phyloP scores from a whole-genome alignment of 2,329 filamentous ascomycete genomes.

The Cadophora malorum region DNA sequence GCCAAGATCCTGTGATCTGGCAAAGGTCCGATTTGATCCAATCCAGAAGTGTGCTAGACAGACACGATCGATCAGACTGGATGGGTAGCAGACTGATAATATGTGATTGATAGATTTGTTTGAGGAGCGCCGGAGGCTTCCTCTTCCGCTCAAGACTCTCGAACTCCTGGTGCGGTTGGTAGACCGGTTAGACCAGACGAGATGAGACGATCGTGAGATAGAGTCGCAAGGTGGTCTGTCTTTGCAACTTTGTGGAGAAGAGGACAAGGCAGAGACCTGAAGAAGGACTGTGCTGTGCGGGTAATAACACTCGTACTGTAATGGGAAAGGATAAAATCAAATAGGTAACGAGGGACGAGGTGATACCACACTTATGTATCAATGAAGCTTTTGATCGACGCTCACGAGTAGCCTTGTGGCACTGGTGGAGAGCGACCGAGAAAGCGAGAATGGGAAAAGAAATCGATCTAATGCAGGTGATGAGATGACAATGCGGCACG shows the following conservation, averaged over 20 bases:
- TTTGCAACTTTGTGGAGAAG: slow-evolving; percentile 9
- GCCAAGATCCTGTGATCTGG: slow-evolving; percentile 32
- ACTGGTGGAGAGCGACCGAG: slow-evolving; percentile 10
- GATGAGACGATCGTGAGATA: slow-evolving; percentile 19
- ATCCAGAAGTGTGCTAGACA: slow-evolving; percentile 16
- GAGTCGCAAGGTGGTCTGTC: slow-evolving; percentile 17
- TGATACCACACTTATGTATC: slow-evolving; percentile 33
- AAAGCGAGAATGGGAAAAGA: slow-evolving; percentile 22
- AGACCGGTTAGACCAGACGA: slow-evolving; percentile 10
- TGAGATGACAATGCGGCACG: slow-evolving; percentile 37
- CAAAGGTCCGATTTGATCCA: slow-evolving; percentile 19
- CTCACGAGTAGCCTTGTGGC: slow-evolving; percentile 26
- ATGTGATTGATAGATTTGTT: slow-evolving; percentile 17
- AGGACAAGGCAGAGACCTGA: slow-evolving; percentile 9
- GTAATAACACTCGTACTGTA: slow-evolving; percentile 9
- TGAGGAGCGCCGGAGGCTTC: slow-evolving; percentile 21
- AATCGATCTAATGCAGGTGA: slow-evolving; percentile 40
- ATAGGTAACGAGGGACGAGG: slow-evolving; percentile 11
- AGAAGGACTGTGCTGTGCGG: slow-evolving; percentile 14
- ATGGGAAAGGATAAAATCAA: slow-evolving; percentile 23
- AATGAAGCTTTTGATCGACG: slow-evolving; percentile 36
- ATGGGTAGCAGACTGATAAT: slow-evolving; percentile 12
- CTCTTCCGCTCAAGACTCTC: slow-evolving; percentile 10
- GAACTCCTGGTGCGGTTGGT: slow-evolving; percentile 14
- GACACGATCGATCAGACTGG: slow-evolving; percentile 4